Percentiles rank a stretch among this genome's conserved stretches.
Conservation (phyloP, 2,329 filamentous ascomycete genomes). For the Alternaria infectoria region DNA sequence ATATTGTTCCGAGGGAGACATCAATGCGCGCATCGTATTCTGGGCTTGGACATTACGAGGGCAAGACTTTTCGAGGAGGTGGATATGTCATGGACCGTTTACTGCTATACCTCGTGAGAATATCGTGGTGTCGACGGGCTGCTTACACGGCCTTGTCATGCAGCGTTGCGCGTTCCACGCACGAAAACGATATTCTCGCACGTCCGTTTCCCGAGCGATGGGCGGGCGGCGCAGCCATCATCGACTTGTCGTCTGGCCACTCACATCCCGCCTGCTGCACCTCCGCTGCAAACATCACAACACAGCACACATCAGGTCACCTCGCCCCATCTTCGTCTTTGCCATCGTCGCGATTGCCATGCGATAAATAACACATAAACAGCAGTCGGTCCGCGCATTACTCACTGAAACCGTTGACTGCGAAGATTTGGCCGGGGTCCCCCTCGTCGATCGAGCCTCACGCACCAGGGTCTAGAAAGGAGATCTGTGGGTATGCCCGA, state of each 20-base stretch:
- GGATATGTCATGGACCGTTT: not conserved
- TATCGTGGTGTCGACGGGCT: not conserved
- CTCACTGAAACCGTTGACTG: constrained; percentile 6
- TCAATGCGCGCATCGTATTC: constrained; percentile 5
- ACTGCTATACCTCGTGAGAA: not conserved
- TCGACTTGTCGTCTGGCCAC: not conserved
- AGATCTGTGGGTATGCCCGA: not conserved
- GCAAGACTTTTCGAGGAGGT: not conserved
- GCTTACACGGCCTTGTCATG: not conserved
- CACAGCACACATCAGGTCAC: not conserved
- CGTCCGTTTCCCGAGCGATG: not conserved
- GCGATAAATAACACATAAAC: not conserved
- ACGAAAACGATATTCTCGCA: not conserved
- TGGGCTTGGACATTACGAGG: not conserved
- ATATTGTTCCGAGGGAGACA: not conserved
- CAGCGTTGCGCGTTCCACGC: not conserved
- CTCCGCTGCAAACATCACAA: not conserved
- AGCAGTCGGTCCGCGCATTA: not conserved
- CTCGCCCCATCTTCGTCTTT: not conserved
- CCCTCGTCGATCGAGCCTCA: not conserved
- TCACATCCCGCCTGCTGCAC: not conserved
- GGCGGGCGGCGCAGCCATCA: not conserved
- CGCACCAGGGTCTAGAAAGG: constrained; percentile 1
- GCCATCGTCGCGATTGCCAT: not conserved
- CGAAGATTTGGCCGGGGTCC: not conserved